phyloP scores from a whole-genome alignment of 768 basidiomycete species.

The Crucibulum laeve region DNA sequence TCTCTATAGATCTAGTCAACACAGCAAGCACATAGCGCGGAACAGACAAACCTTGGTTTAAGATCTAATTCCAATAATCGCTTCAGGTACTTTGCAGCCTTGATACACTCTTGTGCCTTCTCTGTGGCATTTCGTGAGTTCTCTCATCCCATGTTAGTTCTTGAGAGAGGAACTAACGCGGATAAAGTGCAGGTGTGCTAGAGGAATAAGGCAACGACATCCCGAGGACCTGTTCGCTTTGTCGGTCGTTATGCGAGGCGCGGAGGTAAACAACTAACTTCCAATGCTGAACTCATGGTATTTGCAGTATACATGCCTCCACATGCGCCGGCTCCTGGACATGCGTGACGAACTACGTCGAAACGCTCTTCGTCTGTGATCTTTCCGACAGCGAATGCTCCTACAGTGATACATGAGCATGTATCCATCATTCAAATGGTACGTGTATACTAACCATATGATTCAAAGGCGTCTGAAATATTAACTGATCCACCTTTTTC shows the following conservation, averaged over 20 bases:
- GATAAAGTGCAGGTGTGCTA: slow-evolving; percentile 69
- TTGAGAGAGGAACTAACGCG: slow-evolving; percentile 35
- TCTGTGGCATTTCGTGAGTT: slow-evolving; percentile 32
- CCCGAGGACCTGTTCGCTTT: slow-evolving; percentile 64
- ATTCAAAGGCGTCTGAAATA: slow-evolving; percentile 82
- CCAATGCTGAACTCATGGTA: slow-evolving; percentile 83
- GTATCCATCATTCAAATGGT: no score
- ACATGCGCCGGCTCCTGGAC: slow-evolving; percentile 81
- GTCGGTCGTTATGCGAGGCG: no score
- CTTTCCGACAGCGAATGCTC: slow-evolving; percentile 71
- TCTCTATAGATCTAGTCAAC: slow-evolving; percentile 21
- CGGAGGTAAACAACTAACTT: slow-evolving; percentile 29
- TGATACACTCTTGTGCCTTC: slow-evolving; percentile 79
- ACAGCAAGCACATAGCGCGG: background rate
- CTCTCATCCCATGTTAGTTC: background rate
- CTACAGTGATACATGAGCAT: no score
- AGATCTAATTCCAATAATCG: slow-evolving; percentile 71
- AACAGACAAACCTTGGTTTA: slow-evolving; percentile 58
- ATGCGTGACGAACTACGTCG: slow-evolving; percentile 83
- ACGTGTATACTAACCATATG: slow-evolving; percentile 66
- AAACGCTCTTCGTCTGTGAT: slow-evolving; percentile 78
- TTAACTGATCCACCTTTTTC: slow-evolving; percentile 81
- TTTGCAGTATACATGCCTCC: slow-evolving; percentile 92
- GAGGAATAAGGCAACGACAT: slow-evolving; percentile 84
- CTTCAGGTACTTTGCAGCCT: slow-evolving; percentile 74